A percentile compares a stretch with the other conserved stretches of the same genome.
phyloP scores from a whole-genome alignment of 2,329 filamentous ascomycete genomes.

The Leptodontidium sp. region DNA sequence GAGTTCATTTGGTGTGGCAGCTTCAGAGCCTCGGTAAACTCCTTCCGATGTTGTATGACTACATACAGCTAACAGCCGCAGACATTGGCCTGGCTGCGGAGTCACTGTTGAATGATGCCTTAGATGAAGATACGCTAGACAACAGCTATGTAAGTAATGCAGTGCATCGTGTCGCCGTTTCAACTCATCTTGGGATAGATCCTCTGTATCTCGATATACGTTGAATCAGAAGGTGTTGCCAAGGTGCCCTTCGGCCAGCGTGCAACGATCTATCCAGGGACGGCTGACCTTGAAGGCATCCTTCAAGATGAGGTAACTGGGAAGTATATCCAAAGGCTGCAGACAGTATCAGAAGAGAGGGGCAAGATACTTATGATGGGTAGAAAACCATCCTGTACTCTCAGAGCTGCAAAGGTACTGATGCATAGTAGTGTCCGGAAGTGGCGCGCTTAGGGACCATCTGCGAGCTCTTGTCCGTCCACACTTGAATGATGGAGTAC shows the following conservation, averaged over 20 bases:
- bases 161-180: not conserved
- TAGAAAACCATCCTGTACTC: not conserved
- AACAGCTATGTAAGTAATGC: not conserved
- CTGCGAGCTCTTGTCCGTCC: not conserved
- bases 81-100: not conserved
- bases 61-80: not conserved
- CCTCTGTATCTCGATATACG: not conserved
- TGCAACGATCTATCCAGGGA: not conserved
- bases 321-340: not conserved
- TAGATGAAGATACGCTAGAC: not conserved
- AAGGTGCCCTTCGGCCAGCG: not conserved
- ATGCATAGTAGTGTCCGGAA: not conserved
- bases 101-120: not conserved
- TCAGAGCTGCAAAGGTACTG: not conserved
- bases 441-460: not conserved
- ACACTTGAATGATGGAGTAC: not conserved
- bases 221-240: not conserved
- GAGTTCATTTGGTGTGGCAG: not conserved
- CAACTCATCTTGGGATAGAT: not conserved
- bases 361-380: slow-evolving; percentile 5
- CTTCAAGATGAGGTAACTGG: not conserved
- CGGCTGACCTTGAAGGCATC: not conserved
- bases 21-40: not conserved
- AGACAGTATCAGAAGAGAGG: not conserved
- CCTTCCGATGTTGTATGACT: not conserved